A percentile compares a stretch with the other conserved stretches of the same genome.
phyloP scores from a whole-genome alignment of 2,329 filamentous ascomycete genomes.

The Paecilomyces sp. region DNA sequence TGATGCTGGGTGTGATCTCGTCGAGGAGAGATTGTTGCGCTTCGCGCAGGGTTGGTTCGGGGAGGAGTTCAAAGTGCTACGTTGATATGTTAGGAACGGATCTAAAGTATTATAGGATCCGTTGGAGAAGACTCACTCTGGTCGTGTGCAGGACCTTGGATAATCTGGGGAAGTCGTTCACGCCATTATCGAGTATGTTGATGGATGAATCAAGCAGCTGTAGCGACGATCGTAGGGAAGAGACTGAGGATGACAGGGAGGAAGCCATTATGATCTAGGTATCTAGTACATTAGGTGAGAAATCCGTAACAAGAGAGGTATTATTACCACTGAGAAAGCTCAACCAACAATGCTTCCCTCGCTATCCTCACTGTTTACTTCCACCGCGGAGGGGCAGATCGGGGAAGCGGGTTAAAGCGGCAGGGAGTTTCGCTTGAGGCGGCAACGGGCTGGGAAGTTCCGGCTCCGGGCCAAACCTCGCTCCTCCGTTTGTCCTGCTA shows the following conservation, averaged over 20 bases:
- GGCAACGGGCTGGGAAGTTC: slow-evolving; percentile 15
- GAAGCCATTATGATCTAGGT: slow-evolving; percentile 24
- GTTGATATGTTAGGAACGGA: neutral
- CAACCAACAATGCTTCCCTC: neutral
- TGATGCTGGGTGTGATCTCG: slow-evolving; percentile 83
- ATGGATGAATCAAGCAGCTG: slow-evolving; percentile 57
- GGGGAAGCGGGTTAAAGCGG: slow-evolving; percentile 23
- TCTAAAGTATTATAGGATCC: neutral
- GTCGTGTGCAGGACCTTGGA: slow-evolving; percentile 58
- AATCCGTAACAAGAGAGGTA: neutral
- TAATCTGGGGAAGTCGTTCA: slow-evolving; percentile 57
- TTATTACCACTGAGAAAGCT: neutral
- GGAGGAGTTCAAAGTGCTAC: slow-evolving; percentile 88
- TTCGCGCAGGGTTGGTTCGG: slow-evolving; percentile 70
- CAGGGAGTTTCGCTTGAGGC: slow-evolving; percentile 14
- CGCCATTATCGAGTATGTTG: slow-evolving; percentile 54
- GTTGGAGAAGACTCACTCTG: slow-evolving; percentile 37
- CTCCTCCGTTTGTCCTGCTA: slow-evolving; percentile 26
- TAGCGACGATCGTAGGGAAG: slow-evolving; percentile 54
- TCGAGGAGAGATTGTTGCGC: slow-evolving; percentile 79
- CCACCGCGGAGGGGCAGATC: slow-evolving; percentile 10
- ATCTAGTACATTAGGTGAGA: neutral
- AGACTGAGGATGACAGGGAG: slow-evolving; percentile 53
- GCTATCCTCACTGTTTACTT: slow-evolving; percentile 19
- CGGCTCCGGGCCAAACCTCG: slow-evolving; percentile 29